These are phyloP conservation scores for Epichloe typhina DNA, from an alignment of 2,329 filamentous ascomycete genomes.

Conservation along the genomic window DNA sequence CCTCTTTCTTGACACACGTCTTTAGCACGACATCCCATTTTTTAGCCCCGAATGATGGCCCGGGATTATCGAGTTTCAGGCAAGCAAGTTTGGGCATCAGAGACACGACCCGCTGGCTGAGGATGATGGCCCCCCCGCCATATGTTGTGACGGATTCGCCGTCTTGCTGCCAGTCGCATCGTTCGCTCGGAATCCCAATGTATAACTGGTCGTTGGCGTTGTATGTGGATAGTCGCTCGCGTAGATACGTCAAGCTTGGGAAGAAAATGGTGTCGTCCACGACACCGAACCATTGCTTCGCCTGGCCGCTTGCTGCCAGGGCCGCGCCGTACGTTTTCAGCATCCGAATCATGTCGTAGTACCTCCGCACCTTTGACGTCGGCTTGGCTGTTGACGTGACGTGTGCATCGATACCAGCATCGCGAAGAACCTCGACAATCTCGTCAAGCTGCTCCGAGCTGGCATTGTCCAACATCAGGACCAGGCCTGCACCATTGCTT, in stretches of 20 bases:
- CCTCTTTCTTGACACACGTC: constrained; percentile 24
- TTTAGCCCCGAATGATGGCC: constrained; percentile 10
- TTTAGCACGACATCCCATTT: constrained; percentile 30
- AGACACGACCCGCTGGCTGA: constrained; percentile 23
- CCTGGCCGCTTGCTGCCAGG: constrained; percentile 21
- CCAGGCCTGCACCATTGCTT: constrained; percentile 29
- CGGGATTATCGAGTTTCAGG: constrained; percentile 12
- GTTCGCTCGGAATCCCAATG: constrained; percentile 30
- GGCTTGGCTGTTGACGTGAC: constrained; percentile 19
- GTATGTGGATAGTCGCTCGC: constrained; percentile 23
- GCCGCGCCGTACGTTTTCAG: constrained; percentile 20
- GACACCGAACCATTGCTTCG: constrained; percentile 29
- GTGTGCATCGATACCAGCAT: constrained; percentile 26
- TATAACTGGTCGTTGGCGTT: constrained; percentile 21
- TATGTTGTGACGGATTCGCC: constrained; percentile 24
- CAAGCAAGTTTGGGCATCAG: constrained; percentile 25
- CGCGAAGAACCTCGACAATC: constrained; percentile 18
- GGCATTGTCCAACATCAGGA: constrained; percentile 29
- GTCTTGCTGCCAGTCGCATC: constrained; percentile 27
- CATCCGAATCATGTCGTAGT: constrained; percentile 24
- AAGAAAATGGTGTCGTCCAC: constrained; percentile 35
- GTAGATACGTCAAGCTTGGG: constrained; percentile 26
- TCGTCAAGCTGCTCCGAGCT: constrained; percentile 18
- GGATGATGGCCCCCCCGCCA: constrained; percentile 31
- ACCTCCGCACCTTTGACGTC: constrained; percentile 21